Evolutionary conservation across 495 filamentous ascomycete genomes (phyloP), one percentile per base, ranked within the genome.

Genomic region (Parathielavia appendiculata): DNA sequence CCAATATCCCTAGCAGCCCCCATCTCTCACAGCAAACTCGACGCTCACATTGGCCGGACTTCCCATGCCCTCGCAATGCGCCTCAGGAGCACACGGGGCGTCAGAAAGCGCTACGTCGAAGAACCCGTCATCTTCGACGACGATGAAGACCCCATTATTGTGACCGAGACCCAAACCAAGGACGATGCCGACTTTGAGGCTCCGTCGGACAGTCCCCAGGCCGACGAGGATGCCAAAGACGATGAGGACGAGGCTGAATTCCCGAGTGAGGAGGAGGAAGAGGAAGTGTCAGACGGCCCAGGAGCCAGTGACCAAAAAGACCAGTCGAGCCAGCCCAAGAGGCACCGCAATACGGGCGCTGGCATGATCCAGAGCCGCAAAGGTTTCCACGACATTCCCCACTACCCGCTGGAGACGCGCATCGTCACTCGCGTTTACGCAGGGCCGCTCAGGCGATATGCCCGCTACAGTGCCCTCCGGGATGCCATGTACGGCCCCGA

Each of bases 361-460:
- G 64, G 64, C 51, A 64, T 64, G 68, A 60, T 63, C 40, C 60
- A 65, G 51, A 49, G 60, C 30, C 62, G 61, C 35, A 67, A 68
- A 41, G 35, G 58, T 39, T 69, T 69, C 34, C 59, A 70, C 57
- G 68, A 76, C 58, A 73, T 77, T 23, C 69, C 71, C 11, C 65
- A 65, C 9, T 78, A 78, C 47, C 76, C 76, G 4, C 69, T 71
- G 9, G 76, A 78, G 58, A 69, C 73, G 3, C 68, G 74, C 23
- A 76, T 72, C 64, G 73, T 73, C 54, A 76, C 75, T 2, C 74
- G 76, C 43, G 71, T 74, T 22, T 78, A 77, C 54, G 68, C 73
- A 52, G 76, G 76, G 2, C 74, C 75, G 13, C 65, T 78, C 14
- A 69, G 72, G 34, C 65, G 73, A 47, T 78, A 75, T 66, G 75